Conservation (phyloP, 129 eudicot species). For the Chrysanthemum seticuspe region DNA sequence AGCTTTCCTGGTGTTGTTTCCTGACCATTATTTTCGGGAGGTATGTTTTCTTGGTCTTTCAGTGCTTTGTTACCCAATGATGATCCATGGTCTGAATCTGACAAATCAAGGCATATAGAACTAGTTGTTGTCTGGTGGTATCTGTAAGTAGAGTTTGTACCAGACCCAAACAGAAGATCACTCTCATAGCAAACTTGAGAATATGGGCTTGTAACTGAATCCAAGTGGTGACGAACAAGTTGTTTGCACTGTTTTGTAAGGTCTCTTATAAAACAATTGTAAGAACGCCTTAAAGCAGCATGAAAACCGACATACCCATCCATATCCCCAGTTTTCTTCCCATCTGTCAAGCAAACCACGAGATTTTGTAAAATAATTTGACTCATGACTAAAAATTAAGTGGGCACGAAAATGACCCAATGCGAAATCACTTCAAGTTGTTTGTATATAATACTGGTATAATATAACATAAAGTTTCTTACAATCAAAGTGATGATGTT, state of each 20-base stretch:
- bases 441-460: not conserved
- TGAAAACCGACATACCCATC: constrained; percentile 91
- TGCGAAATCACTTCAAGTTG: not conserved
- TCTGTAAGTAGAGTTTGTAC: constrained; percentile 37
- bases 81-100: constrained; percentile 66
- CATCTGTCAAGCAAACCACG: constrained; percentile 42
- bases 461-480: constrained; percentile 30
- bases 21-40: constrained; percentile 48
- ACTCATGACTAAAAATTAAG: not conserved
- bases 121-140: constrained; percentile 43
- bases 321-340: constrained; percentile 72
- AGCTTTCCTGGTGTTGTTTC: constrained; percentile 71
- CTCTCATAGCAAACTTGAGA: constrained; percentile 80
- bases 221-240: constrained; percentile 89
- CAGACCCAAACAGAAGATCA: constrained; percentile 36
- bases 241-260: constrained; percentile 82
- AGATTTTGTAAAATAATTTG: constrained; percentile 11
- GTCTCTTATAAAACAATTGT: constrained; percentile 61
- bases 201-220: constrained; percentile 94
- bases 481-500: constrained; percentile 50
- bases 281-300: constrained; percentile 92
- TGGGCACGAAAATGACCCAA: not conserved
- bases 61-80: constrained; percentile 26
- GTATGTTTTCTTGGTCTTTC: constrained; percentile 62
- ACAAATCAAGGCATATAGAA: constrained; percentile 63